Base-by-base conservation (phyloP, 768 basidiomycete species). In the Russula griseocarnosa region DNA sequence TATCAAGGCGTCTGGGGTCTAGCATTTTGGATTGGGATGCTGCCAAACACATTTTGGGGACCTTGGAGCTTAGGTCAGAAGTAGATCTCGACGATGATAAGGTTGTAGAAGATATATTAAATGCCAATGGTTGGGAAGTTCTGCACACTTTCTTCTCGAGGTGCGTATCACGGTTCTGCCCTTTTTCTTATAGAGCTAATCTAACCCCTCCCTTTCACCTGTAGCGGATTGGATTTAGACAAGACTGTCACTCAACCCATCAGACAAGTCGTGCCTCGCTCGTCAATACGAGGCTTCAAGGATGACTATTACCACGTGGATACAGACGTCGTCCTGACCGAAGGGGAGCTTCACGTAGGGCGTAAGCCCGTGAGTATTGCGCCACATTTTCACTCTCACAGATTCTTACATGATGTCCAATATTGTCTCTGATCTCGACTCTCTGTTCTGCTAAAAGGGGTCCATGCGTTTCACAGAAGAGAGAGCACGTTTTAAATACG, bases 251-350 rank as follows among this genome's bases (percentile, higher is more conserved):
- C 76, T 18, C 70, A 67, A 49, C 77, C 79, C 6, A 69, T 78
- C 58, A 72, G 67, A 47, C 75, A 79, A 67, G 74, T 76, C 58
- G 74, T 70, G 13, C 76, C 72, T 14, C 73, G 73, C 30, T 68
- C 71, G 42, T 71, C 73, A 0, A 73, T 81, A 64, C 74, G 74
- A 14, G 80, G 79, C n/a, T 75, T 74, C 46, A 65, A 70, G 30
- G 80, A 80, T 30, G 79, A 81, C 61, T 81, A 73, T 47, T 65
- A 68, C 51, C 55, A 68, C 22, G 53, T 73, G 51, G 66, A 71
- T 1, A 71, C 74, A 36, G 76, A 79, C 56, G 75, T 80, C 22
- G 66, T 80, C 24, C 61, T 77, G n/a, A 73, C 81, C 58, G 73
- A 68, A 46, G 79, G 79, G 24, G 76, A 78, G 67, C 73, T 73